Conservation (phyloP, 2,329 filamentous ascomycete species). For the Cordyceps cicadae region DNA sequence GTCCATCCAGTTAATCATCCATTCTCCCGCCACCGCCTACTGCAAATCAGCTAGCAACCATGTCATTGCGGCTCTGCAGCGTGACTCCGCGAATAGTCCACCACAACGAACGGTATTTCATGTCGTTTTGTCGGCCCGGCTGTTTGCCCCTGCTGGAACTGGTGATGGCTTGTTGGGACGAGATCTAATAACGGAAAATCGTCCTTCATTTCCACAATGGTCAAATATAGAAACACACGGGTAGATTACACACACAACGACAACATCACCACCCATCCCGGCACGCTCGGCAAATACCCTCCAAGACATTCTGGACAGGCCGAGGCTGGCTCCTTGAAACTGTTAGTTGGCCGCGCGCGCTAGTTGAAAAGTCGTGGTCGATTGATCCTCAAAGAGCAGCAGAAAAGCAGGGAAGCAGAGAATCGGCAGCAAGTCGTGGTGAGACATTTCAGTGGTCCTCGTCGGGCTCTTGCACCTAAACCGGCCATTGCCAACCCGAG, state of each 20-base stretch:
- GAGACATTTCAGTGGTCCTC: slow-evolving; percentile 7
- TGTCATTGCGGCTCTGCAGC: slow-evolving; percentile 4
- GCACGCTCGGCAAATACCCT: not conserved
- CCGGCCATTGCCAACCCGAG: not conserved
- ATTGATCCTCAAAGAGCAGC: too few relatives aligned
- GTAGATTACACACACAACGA: not conserved
- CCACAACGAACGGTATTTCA: too few relatives aligned
- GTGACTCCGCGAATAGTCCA: not conserved
- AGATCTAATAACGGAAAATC: too few relatives aligned
- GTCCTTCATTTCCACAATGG: not conserved
- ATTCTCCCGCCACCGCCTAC: not conserved
- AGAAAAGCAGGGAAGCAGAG: not conserved
- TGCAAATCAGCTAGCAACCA: not conserved
- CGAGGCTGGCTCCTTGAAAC: not conserved
- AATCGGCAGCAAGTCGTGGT: slow-evolving; percentile 2
- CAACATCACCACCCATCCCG: not conserved
- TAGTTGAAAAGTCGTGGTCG: too few relatives aligned
- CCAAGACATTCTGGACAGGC: not conserved
- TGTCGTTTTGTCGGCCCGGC: too few relatives aligned
- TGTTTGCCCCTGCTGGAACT: too few relatives aligned
- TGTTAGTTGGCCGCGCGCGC: not conserved
- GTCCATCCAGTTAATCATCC: not conserved
- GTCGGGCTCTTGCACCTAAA: slow-evolving; percentile 5
- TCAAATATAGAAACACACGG: not conserved
- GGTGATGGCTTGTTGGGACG: too few relatives aligned